Evolutionary conservation across 2,329 filamentous ascomycete genomes (phyloP).

Genomic region (Grosmannia penicillata): DNA sequence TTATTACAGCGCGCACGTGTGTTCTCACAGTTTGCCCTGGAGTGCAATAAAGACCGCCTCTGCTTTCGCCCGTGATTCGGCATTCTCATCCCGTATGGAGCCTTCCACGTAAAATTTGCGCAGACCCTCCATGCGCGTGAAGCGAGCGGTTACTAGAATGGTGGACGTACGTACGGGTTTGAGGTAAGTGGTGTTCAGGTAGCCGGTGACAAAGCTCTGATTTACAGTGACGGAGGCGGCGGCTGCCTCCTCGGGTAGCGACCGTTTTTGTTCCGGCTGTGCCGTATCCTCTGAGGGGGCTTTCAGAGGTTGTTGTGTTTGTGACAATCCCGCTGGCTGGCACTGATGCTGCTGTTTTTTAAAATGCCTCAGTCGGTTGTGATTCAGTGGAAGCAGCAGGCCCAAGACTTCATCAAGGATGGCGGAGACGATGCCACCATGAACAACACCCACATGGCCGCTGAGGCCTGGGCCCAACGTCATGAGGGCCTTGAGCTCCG

Average conservation of each 20-base stretch:
- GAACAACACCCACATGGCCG: slow-evolving; percentile 34
- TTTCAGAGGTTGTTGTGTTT: too few relatives aligned
- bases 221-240: slow-evolving; percentile 7
- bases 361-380: slow-evolving; percentile 3
- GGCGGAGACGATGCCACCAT: slow-evolving; percentile 42
- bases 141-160: slow-evolving; percentile 28
- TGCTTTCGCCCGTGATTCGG: slow-evolving; percentile 30
- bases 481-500: slow-evolving; percentile 19
- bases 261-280: not conserved
- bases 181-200: slow-evolving; percentile 39
- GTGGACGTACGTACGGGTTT: slow-evolving; percentile 34
- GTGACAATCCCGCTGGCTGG: not conserved
- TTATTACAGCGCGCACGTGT: not conserved
- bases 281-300: too few relatives aligned
- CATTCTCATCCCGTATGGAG: slow-evolving; percentile 31
- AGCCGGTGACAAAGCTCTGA: slow-evolving; percentile 28
- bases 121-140: slow-evolving; percentile 29
- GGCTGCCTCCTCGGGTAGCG: slow-evolving; percentile 5
- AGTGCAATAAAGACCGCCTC: slow-evolving; percentile 32
- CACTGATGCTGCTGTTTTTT: not conserved
- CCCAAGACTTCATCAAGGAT: slow-evolving; percentile 46
- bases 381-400: slow-evolving; percentile 29
- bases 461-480: slow-evolving; percentile 35
- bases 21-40: slow-evolving; percentile 9
- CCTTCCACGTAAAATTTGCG: slow-evolving; percentile 37